Base-by-base conservation (phyloP, 129 eudicot genomes). In the Cynara cardunculus region DNA sequence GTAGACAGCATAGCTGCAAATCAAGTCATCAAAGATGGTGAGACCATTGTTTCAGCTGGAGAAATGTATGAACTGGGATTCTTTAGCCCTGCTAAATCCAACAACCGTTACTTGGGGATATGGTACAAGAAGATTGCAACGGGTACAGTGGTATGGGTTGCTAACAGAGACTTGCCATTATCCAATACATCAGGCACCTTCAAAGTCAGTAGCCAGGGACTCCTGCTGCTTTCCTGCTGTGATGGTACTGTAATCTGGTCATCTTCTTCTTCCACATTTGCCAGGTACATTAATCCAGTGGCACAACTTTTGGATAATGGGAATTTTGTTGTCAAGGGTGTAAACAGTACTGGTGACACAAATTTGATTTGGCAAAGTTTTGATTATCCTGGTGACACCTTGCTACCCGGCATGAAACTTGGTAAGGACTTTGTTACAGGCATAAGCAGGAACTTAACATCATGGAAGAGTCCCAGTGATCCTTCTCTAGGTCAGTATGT, bases 61-160 rank as follows among this genome's bases (percentile, higher is more conserved):
- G 39, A 26, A 74, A 80, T 2, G 14, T 82, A 66, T 39, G 62
- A 67, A 74, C 27, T 82, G 44, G 85, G 81, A 12, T 82, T 75
- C 39, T 82, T 82, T 19, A 82, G 71, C 59, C 84, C 84, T 32
- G 19, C 62, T 56, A 81, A 81, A 39, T 59, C 85, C 14, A 64
- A 28, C 28, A 64, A 41, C 8, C 75, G 80, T 22, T 81, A 81
- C 46, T 61, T 77, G 9, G 82, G 86, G 35, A 77, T 83, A 27
- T 53, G 74, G 62, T 77, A 14, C 69, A 77, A 77, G 49, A 77
- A 83, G 49, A 77, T 69, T 4, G n/a, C 81, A 13, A 16, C 22
- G 2, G 41, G 19, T n/a, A 83, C 59, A 14, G 49, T 73, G 1
- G 73, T 78, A 25, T 84, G 87, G 87, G 83, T 84, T 16, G 87